Evolutionary conservation across 176 grass and related monocot genomes (phyloP).

Genomic region (Carex littledalei): DNA sequence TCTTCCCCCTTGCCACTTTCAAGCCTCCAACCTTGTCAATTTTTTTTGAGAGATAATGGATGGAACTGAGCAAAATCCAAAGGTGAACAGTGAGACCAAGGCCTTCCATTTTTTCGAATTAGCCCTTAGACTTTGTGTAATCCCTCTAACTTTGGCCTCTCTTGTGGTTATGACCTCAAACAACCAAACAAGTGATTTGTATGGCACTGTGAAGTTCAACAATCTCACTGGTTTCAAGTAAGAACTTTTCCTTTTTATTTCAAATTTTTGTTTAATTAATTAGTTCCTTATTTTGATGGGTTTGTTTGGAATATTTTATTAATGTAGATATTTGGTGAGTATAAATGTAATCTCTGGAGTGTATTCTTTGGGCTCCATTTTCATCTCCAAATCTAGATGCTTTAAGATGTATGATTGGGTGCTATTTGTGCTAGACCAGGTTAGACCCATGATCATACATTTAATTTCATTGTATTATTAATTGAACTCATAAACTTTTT

Average conservation of each 20-base stretch:
- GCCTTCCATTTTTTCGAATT: constrained; percentile 35
- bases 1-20: background rate
- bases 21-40: background rate
- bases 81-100: background rate
- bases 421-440: constrained; percentile 71
- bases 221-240: constrained; percentile 80
- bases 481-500: background rate
- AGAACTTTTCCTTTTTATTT: background rate
- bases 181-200: constrained; percentile 55
- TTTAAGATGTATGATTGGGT: constrained; percentile 40
- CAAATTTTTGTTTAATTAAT: background rate
- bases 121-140: constrained; percentile 56
- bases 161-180: constrained; percentile 66
- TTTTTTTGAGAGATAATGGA: background rate
- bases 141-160: constrained; percentile 55
- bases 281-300: background rate
- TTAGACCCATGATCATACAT: constrained; percentile 1
- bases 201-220: constrained; percentile 69
- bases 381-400: constrained; percentile 33
- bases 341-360: constrained; percentile 56
- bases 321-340: constrained; percentile 57
- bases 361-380: constrained; percentile 43
- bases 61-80: background rate
- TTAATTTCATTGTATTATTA: background rate
- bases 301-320: background rate